A percentile compares a stretch with the other conserved stretches of the same genome.
These are phyloP conservation scores for Linum tenue DNA, from an alignment of 345 rosid species.

Conservation along the genomic window DNA sequence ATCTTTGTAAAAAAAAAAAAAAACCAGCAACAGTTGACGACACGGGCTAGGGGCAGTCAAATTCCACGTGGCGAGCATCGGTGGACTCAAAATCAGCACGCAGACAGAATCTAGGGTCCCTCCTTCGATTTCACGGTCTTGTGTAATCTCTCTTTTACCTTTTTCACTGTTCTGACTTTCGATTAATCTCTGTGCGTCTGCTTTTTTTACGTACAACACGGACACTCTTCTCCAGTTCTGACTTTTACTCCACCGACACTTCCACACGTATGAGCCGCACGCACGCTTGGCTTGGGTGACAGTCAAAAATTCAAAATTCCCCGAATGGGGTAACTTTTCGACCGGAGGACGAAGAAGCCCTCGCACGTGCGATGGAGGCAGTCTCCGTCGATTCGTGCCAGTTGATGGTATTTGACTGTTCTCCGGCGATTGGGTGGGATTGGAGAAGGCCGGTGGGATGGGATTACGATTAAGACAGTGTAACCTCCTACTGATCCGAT, in stretches of 20 bases:
- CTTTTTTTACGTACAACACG: not conserved
- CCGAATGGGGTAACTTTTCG: no score
- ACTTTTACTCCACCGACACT: conserved; percentile 31
- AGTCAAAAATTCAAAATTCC: not conserved
- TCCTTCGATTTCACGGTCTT: not conserved
- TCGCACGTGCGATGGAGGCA: conserved; percentile 11
- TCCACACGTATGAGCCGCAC: conserved; percentile 1
- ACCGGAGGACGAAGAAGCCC: no score
- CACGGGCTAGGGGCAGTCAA: not conserved
- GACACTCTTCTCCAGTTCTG: not conserved
- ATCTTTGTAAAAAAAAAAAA: no score
- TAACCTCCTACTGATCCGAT: conserved; percentile 12
- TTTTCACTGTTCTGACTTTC: not conserved
- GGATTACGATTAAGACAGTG: conserved; percentile 26
- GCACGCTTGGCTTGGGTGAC: not conserved
- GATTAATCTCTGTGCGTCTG: not conserved
- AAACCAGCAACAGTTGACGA: not conserved
- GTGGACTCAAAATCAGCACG: not conserved
- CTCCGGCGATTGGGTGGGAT: not conserved
- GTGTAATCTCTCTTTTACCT: not conserved
- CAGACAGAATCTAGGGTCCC: conserved; percentile 1
- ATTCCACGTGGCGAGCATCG: conserved; percentile 14
- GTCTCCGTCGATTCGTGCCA: not conserved
- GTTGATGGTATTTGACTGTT: conserved; percentile 2
- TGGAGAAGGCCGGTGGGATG: conserved; percentile 6